Conservation (phyloP, 164 flowering plant genomes). For the Chloranthus sessilifolius region DNA sequence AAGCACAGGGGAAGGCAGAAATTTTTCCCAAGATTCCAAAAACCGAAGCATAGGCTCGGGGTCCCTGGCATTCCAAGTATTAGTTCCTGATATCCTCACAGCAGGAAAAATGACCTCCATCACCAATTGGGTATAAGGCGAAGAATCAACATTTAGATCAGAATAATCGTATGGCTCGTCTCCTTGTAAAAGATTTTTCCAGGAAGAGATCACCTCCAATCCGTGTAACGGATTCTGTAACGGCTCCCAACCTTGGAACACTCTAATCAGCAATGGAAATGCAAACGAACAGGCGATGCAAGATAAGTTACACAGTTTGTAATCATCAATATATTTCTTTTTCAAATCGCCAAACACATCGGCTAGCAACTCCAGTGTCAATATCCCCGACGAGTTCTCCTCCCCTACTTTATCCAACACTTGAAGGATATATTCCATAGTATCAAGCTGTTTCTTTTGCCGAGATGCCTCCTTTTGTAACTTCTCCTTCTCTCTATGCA, state of each 20-base stretch:
- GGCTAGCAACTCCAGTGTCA: slow-evolving; percentile 66
- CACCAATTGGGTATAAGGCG: slow-evolving; percentile 63
- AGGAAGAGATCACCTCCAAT: slow-evolving; percentile 44
- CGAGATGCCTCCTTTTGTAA: slow-evolving; percentile 41
- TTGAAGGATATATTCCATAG: slow-evolving; percentile 44
- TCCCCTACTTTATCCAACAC: slow-evolving; percentile 38
- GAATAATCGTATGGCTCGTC: slow-evolving; percentile 45
- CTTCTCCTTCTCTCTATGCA: slow-evolving; percentile 69
- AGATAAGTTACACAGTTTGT: slow-evolving; percentile 68
- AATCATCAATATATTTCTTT: slow-evolving; percentile 46
- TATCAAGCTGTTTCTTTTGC: slow-evolving; percentile 54
- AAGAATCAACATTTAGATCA: slow-evolving; percentile 20
- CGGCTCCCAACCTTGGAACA: slow-evolving; percentile 93
- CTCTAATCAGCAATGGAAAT: slow-evolving; percentile 56
- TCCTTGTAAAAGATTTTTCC: slow-evolving; percentile 68
- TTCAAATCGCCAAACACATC: slow-evolving; percentile 48
- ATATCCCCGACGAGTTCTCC: slow-evolving; percentile 39
- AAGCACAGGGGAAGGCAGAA: slow-evolving; percentile 59
- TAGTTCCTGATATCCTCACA: slow-evolving; percentile 73
- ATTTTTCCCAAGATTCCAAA: slow-evolving; percentile 73
- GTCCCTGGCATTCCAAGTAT: slow-evolving; percentile 83
- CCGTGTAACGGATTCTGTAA: slow-evolving; percentile 63
- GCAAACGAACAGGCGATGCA: slow-evolving; percentile 75
- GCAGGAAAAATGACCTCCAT: slow-evolving; percentile 84
- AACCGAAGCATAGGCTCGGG: slow-evolving; percentile 86